Evolutionary conservation across 495 filamentous ascomycete genomes (phyloP), one percentile per base, ranked within the genome.

Genomic region (Lophiostoma macrostomum): DNA sequence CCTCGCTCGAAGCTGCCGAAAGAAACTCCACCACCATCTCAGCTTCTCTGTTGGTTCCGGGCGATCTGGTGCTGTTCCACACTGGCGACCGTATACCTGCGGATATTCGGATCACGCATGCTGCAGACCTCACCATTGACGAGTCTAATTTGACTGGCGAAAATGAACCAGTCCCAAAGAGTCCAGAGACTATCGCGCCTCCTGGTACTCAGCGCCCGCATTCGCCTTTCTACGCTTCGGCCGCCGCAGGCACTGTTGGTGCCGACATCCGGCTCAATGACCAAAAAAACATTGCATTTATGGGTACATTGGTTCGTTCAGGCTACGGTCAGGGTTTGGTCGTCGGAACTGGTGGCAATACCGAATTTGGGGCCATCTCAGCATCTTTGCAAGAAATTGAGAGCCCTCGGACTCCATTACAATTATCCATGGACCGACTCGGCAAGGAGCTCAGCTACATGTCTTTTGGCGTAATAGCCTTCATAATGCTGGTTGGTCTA

Each of bases 111-210:
- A 95, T 99, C 39, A 97, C 91, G 13, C 81, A 84, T 58, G 87
- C 90, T 16, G 80, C 84, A 1, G 88, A 96, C 63, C 70, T 99
- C 35, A 82, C 88, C 27, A 94, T 99, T 56, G 94, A 99, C 64
- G 93, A 93, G 65, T 97, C 93, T 7, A 99, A 99, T 67, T 72
- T 99, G 49, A 99, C 93, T 0, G 93, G 93, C 37, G 93, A 99
- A 69, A 96, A 96, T 57, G 90, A 95, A 65, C 90, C 93, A 12
- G 87, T 96, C 16, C 71, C 77, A 35, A 91, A 97, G 65, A 80
- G 78, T 8, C 71, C 83, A 0, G 80, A 86, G n/a, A 79, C 82
- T 7, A 68, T 86, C 29, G 6, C 29, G 14, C 13, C 43, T 12
- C 46, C 51, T 10, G 42, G 36, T 34, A 34, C 23, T 12, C 36